A percentile compares a stretch with the other conserved stretches of the same genome.
phyloP scores from a whole-genome alignment of 2,329 filamentous ascomycete genomes.

The Botryotinia globosa region DNA sequence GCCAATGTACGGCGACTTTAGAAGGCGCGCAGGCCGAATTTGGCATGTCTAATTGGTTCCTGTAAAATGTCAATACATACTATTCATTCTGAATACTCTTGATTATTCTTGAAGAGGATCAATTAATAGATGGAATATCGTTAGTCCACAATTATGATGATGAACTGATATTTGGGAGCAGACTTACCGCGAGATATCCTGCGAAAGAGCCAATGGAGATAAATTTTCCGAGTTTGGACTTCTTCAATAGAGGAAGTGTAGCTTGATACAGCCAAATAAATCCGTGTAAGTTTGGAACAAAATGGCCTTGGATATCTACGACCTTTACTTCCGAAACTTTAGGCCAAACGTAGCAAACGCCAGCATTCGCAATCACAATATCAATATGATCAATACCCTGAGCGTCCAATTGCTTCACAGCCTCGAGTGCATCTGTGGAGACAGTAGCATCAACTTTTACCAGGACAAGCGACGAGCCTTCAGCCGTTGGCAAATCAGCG shows the following conservation, averaged over 20 bases:
- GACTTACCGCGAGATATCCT: background rate
- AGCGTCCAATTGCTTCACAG: conserved; percentile 37
- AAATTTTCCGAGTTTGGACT: background rate
- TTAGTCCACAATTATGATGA: background rate
- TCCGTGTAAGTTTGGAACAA: background rate
- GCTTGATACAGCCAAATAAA: background rate
- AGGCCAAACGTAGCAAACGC: conserved; percentile 21
- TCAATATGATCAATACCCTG: background rate
- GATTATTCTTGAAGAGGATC: background rate
- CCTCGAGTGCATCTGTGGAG: conserved; percentile 39
- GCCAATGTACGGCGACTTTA: background rate
- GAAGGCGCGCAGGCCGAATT: background rate
- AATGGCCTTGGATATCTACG: background rate
- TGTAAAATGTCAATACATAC: background rate
- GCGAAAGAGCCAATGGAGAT: background rate
- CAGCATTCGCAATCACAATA: conserved; percentile 50
- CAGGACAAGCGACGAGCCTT: conserved; percentile 41
- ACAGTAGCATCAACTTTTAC: conserved; percentile 45
- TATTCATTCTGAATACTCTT: background rate
- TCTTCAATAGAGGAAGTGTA: background rate
- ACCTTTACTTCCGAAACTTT: background rate
- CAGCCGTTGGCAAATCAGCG: conserved; percentile 25
- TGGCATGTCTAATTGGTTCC: background rate
- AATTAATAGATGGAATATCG: background rate
- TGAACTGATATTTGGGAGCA: background rate